These are phyloP conservation scores for Serendipita sp. DNA, from an alignment of 768 basidiomycete species.

Conservation along the genomic window DNA sequence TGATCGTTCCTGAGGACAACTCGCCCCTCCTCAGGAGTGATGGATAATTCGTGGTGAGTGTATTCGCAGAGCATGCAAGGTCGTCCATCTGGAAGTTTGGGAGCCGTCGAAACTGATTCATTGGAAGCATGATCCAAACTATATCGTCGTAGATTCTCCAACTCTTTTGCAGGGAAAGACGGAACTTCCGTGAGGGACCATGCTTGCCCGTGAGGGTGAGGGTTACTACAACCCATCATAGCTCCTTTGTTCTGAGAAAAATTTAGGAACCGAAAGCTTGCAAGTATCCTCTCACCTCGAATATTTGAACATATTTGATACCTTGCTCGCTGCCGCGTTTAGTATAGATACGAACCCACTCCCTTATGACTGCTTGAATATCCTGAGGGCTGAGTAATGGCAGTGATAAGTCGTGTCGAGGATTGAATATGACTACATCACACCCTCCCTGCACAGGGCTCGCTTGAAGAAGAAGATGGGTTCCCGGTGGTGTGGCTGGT, in stretches of 20 bases:
- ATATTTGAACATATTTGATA: slow-evolving; percentile 73
- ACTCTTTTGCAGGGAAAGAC: slow-evolving; percentile 49
- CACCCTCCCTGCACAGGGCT: slow-evolving; percentile 69
- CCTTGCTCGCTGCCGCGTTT: slow-evolving; percentile 45
- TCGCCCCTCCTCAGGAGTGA: slow-evolving; percentile 32
- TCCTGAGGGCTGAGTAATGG: slow-evolving; percentile 43
- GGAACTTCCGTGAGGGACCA: slow-evolving; percentile 69
- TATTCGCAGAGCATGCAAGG: slow-evolving; percentile 73
- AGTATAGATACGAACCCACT: slow-evolving; percentile 56
- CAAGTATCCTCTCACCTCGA: slow-evolving; percentile 40
- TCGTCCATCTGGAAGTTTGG: slow-evolving; percentile 37
- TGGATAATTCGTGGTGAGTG: slow-evolving; percentile 42
- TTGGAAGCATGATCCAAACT: slow-evolving; percentile 18
- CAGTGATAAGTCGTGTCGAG: slow-evolving; percentile 71
- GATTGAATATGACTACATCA: slow-evolving; percentile 78
- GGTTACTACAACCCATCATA: slow-evolving; percentile 93
- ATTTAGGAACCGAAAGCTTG: not conserved
- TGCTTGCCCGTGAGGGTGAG: slow-evolving; percentile 85
- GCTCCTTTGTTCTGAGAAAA: slow-evolving; percentile 63
- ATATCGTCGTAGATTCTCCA: slow-evolving; percentile 39
- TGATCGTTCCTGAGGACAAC: slow-evolving; percentile 55
- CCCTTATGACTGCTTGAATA: slow-evolving; percentile 47
- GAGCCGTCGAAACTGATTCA: slow-evolving; percentile 28
- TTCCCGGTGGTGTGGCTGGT: slow-evolving; percentile 33
- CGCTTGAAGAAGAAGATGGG: slow-evolving; percentile 45